Conservation (phyloP, 208 protist genomes). For the Leishmania amazonensis region DNA sequence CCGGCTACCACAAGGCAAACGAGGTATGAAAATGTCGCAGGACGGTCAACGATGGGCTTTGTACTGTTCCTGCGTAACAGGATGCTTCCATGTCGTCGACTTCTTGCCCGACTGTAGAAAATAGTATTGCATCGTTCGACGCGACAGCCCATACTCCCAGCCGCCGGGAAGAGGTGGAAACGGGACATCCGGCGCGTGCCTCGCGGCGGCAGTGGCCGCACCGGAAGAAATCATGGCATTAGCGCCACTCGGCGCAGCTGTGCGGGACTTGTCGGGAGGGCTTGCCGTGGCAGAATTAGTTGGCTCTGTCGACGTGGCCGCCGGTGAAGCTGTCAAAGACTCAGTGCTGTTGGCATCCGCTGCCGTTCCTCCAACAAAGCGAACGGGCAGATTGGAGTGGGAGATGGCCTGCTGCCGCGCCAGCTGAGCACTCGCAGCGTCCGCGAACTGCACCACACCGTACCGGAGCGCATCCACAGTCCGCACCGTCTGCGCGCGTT, state of each 20-base stretch:
- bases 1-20: not conserved
- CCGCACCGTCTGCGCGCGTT: conserved; percentile 33
- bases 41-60: conserved; percentile 19
- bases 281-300: not conserved
- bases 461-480: conserved; percentile 25
- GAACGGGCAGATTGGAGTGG: not conserved
- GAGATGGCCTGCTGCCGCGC: conserved; percentile 25
- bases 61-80: conserved; percentile 39
- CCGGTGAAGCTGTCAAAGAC: not conserved
- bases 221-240: not conserved
- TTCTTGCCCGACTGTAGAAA: conserved; percentile 37
- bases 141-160: conserved; percentile 35
- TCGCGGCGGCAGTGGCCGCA: not conserved
- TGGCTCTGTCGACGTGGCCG: not conserved
- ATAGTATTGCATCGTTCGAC: conserved; percentile 40
- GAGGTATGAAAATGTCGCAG: no score
- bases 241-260: not conserved
- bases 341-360: not conserved
- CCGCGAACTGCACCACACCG: conserved; percentile 32
- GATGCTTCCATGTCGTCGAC: conserved; percentile 37
- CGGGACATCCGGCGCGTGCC: conserved; percentile 19
- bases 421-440: conserved; percentile 12
- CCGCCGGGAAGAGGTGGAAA: conserved; percentile 31
- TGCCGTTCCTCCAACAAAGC: conserved; percentile 6
- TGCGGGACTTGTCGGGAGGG: not conserved